Evolutionary conservation across 352 stramenopile genomes (phyloP).

Genomic region (Pythium sukuiense): DNA sequence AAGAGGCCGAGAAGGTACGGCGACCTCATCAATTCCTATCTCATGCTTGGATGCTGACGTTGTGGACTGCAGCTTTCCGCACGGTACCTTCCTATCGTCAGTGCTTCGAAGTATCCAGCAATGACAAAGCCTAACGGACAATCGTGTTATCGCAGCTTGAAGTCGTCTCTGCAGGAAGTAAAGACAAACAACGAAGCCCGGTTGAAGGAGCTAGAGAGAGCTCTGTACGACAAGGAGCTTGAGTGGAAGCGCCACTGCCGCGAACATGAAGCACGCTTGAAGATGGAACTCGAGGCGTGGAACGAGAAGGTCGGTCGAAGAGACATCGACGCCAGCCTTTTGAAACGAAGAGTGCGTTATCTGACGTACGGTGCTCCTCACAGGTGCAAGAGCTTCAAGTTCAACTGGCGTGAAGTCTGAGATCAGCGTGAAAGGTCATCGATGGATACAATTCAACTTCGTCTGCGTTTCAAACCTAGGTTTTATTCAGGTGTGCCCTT

Average conservation of each 20-base stretch:
- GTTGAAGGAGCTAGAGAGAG: background rate
- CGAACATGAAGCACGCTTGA: conserved; percentile 22
- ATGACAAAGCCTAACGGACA: background rate
- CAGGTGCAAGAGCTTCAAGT: conserved; percentile 14
- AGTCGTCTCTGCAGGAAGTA: conserved; percentile 2
- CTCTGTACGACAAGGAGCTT: conserved; percentile 15
- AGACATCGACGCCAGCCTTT: background rate
- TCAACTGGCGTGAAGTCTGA: conserved; percentile 6
- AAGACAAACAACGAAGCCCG: background rate
- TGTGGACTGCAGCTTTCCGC: background rate
- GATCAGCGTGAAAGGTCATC: conserved; percentile 2
- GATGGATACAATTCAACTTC: conserved; percentile 3
- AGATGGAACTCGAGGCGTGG: conserved; percentile 22
- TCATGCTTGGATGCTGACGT: background rate
- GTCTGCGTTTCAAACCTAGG: background rate
- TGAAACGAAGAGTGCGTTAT: background rate
- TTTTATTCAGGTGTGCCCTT: background rate
- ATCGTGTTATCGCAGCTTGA: background rate
- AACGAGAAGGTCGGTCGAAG: conserved; percentile 18
- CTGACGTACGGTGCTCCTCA: background rate
- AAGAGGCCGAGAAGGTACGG: conserved; percentile 19
- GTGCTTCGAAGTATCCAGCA: too few relatives aligned
- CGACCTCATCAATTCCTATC: background rate
- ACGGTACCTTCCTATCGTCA: background rate
- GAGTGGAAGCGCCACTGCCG: conserved; percentile 23